A percentile compares a stretch with the other conserved stretches of the same genome.
phyloP scores from a whole-genome alignment of 805 yeast species.

The Kluyveromyces aestuarii region DNA sequence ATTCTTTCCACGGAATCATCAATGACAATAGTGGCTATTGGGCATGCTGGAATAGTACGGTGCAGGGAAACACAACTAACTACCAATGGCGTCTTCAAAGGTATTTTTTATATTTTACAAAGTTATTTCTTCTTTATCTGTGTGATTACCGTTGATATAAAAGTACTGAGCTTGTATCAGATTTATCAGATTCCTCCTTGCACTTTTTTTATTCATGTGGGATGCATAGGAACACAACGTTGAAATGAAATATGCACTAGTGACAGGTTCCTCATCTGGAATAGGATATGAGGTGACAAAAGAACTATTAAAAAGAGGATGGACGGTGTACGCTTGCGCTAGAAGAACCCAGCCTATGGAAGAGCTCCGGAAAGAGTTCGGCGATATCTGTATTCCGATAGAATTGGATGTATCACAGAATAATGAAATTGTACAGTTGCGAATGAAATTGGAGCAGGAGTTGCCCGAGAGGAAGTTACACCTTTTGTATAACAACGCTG shows the following conservation, averaged over 20 bases:
- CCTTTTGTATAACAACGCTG: conserved; percentile 66
- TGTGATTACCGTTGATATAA: too few relatives aligned
- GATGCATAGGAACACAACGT: too few relatives aligned
- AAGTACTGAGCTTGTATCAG: too few relatives aligned
- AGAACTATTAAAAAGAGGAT: conserved; percentile 43
- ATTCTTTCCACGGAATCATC: too few relatives aligned
- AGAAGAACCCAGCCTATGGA: conserved; percentile 57
- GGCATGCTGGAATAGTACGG: too few relatives aligned
- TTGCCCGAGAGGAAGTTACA: conserved; percentile 44
- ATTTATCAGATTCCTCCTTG: too few relatives aligned
- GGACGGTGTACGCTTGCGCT: conserved; percentile 64
- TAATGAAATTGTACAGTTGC: conserved; percentile 39
- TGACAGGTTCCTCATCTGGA: conserved; percentile 54
- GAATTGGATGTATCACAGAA: conserved; percentile 48
- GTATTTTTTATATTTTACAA: too few relatives aligned
- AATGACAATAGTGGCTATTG: too few relatives aligned
- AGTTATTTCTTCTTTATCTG: too few relatives aligned
- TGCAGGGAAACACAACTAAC: too few relatives aligned
- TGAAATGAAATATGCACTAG: conserved; percentile 36
- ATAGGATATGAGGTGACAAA: conserved; percentile 43
- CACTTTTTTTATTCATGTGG: too few relatives aligned
- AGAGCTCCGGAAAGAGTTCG: conserved; percentile 26
- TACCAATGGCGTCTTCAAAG: too few relatives aligned
- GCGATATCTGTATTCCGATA: conserved; percentile 34
- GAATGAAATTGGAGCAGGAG: conserved; percentile 32